These are phyloP conservation scores for Backusella circina DNA, from an alignment of 192 early-diverging fungal genomes.

Conservation along the genomic window DNA sequence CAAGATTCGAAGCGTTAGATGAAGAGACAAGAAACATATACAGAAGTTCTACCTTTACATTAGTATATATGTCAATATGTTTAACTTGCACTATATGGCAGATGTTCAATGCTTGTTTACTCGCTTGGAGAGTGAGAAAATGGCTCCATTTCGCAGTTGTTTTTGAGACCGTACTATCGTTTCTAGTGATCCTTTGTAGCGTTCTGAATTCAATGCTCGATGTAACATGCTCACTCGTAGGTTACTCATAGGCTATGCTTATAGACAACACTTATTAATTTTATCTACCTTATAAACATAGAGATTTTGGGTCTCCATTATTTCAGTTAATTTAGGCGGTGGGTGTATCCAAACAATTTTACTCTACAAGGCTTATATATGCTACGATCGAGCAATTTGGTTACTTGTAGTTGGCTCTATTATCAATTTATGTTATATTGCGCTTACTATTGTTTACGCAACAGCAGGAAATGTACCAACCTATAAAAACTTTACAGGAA, in stretches of 20 bases:
- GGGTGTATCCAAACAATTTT: constrained; percentile 29
- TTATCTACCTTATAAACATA: not conserved
- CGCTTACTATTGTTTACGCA: constrained; percentile 21
- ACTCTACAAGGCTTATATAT: constrained; percentile 34
- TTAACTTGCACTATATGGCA: constrained; percentile 15
- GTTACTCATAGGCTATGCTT: not conserved
- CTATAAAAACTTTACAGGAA: constrained; percentile 21
- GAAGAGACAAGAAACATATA: not conserved
- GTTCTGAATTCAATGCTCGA: constrained; percentile 12
- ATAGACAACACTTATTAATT: not conserved
- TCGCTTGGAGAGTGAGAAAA: constrained; percentile 13
- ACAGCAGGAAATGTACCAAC: constrained; percentile 19
- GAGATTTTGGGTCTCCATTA: constrained; percentile 32
- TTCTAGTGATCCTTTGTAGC: constrained; percentile 20
- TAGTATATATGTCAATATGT: not conserved
- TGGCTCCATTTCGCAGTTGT: constrained; percentile 23
- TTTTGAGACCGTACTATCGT: constrained; percentile 13
- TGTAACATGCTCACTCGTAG: constrained; percentile 22
- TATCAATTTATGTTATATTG: constrained; percentile 24
- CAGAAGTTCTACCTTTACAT: not conserved
- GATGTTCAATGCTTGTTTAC: not conserved
- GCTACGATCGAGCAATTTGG: constrained; percentile 22
- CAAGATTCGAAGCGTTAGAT: not conserved
- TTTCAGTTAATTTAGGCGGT: constrained; percentile 30
- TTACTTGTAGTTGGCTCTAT: constrained; percentile 19